Base-by-base conservation (phyloP, 2,329 filamentous ascomycete genomes). In the Sporothrix dimorphospora region DNA sequence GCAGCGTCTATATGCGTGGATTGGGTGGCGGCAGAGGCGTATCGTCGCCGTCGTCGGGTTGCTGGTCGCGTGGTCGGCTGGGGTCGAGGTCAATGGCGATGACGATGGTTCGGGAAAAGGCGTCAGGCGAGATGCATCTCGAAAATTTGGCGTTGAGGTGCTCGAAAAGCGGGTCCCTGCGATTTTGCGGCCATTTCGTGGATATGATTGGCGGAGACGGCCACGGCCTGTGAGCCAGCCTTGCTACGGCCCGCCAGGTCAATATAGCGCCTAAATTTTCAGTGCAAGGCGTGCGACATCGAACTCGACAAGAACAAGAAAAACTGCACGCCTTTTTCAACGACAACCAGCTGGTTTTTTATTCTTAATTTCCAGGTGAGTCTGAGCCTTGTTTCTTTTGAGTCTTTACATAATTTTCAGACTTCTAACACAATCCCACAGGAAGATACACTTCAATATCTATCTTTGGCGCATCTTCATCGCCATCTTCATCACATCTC, bases 71-170 rank as follows among this genome's bases (percentile, higher is more conserved):
- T 45, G 51, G 42, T 16, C 38, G 38, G 38, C 4, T 8, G 42
- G 38, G 19, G n/a, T 66, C 49, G 49, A 42, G 9, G 30, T 61
- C 19, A 55, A 55, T 27, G 38, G 34, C 38, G 38, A 45, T 24
- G 57, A 19, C 19, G 40, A 61, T 66, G 24, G 21, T 45, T 7
- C 59, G 38, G 49, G n/a, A 55, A 57, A 24, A 47, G 42, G 34
- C 34, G 47, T n/a, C 24, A 24, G 12, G 19, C n/a, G 24, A 38
- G 47, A 51, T 16, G 66, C 47, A 59, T 72, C 71, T 70, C 71
- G 53, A 73, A 73, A 73, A 69, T 59, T 71, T 69, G 63, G 69
- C 27, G 19, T 7, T 51, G n/a, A 11, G n/a, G 34, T 59, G 49
- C 8, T 30, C 21, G 24, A 47, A 59, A 70, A 53, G 66, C 70